Evolutionary conservation across 495 filamentous ascomycete genomes (phyloP).

Genomic region (Aspergillus incahuasiensis): DNA sequence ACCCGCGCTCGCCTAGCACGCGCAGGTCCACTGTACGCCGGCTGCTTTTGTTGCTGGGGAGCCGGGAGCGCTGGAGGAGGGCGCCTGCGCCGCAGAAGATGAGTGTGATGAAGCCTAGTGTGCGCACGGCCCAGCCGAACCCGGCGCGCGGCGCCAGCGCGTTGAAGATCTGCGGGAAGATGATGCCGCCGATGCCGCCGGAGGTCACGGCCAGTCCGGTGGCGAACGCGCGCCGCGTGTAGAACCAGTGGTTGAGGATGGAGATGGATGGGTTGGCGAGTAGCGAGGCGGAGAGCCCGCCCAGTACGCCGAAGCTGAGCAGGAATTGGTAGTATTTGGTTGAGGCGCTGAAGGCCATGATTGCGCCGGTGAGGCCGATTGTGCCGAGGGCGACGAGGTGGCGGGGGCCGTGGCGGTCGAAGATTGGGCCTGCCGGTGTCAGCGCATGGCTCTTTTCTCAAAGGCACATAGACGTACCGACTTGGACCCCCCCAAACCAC

Average conservation of each 20-base stretch:
- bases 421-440: not conserved
- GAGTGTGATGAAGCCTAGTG: conserved; percentile 36
- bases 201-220: conserved; percentile 68
- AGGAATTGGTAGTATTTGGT: conserved; percentile 41
- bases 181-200: conserved; percentile 63
- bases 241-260: conserved; percentile 65
- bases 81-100: conserved; percentile 52
- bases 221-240: conserved; percentile 60
- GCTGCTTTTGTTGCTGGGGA: too few species aligned
- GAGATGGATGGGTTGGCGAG: conserved; percentile 61
- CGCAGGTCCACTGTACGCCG: conserved; percentile 33
- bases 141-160: conserved; percentile 55
- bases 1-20: too few species aligned
- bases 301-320: conserved; percentile 33
- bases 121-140: conserved; percentile 68
- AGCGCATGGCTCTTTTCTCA: too few species aligned
- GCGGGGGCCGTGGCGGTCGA: conserved; percentile 20
- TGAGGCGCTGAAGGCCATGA: not conserved
- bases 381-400: not conserved
- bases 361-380: conserved; percentile 48
- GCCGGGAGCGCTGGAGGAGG: too few species aligned
- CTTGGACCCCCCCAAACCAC: conserved; percentile 44
- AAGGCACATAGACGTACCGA: conserved; percentile 16
- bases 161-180: conserved; percentile 69
- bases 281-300: conserved; percentile 28